Evolutionary conservation across 495 filamentous ascomycete genomes (phyloP).

Genomic region (Recurvomyces mirabilis): DNA sequence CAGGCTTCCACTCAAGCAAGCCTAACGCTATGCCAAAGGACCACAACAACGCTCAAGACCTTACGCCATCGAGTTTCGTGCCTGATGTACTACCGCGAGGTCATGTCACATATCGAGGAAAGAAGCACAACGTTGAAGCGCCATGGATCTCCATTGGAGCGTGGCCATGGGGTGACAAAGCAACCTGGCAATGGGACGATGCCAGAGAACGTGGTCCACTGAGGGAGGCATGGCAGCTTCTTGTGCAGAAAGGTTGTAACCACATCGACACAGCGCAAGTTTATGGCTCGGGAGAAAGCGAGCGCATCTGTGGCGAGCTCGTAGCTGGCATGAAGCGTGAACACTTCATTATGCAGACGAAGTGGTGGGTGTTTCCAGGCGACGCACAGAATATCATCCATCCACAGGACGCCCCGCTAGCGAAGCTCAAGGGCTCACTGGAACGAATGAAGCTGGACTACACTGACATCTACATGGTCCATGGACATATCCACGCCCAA

Average conservation of each 20-base stretch:
- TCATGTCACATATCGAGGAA: constrained; percentile 16
- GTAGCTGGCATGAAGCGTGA: constrained; percentile 30
- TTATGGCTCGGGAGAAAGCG: constrained; percentile 34
- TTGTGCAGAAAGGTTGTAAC: constrained; percentile 26
- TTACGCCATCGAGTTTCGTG: constrained; percentile 14
- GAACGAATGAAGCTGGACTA: constrained; percentile 18
- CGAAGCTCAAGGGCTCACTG: constrained; percentile 14
- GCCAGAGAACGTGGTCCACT: constrained; percentile 27
- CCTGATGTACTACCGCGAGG: constrained; percentile 9
- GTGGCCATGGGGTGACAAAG: constrained; percentile 37
- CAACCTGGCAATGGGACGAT: constrained; percentile 29
- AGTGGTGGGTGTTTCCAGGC: constrained; percentile 19
- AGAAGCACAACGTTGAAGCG: constrained; percentile 22
- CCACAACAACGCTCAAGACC: constrained; percentile 16
- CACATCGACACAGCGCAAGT: constrained; percentile 36
- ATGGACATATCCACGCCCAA: constrained; percentile 21
- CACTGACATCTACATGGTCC: constrained; percentile 22
- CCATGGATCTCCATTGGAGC: constrained; percentile 32
- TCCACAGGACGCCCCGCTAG: constrained; percentile 13
- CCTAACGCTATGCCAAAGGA: constrained; percentile 15
- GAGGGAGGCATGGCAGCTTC: constrained; percentile 30
- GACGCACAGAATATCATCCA: constrained; percentile 15
- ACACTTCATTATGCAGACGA: constrained; percentile 20
- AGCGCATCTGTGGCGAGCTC: constrained; percentile 31
- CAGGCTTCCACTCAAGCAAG: constrained; percentile 28